These are phyloP conservation scores for Melastoma candidum DNA, from an alignment of 441 rosid species.

Conservation along the genomic window DNA sequence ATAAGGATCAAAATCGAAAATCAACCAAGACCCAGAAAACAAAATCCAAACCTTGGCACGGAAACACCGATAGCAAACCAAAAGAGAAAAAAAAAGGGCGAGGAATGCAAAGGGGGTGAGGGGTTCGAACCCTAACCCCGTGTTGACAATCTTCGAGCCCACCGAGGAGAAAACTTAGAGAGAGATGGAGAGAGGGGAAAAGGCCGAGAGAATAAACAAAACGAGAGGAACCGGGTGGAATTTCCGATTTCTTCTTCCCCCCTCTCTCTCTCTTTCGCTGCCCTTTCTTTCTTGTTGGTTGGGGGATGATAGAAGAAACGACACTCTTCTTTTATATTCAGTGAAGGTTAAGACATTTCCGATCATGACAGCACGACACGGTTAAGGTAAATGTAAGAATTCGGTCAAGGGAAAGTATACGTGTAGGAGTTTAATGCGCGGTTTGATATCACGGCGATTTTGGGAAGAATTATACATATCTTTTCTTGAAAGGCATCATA, in stretches of 20 bases:
- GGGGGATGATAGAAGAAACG: too few relatives aligned
- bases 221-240: not conserved
- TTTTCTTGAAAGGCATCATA: too few relatives aligned
- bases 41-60: not conserved
- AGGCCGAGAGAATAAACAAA: constrained; percentile 3
- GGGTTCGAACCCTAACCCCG: constrained; percentile 23
- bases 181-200: constrained; percentile 1
- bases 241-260: not conserved
- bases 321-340: too few relatives aligned
- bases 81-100: not conserved
- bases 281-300: too few relatives aligned
- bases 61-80: not conserved
- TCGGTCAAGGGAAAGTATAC: too few relatives aligned
- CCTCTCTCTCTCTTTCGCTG: not conserved
- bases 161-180: not conserved
- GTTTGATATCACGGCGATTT: too few relatives aligned
- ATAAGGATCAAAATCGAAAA: not conserved
- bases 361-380: too few relatives aligned
- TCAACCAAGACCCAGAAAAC: constrained; percentile 5
- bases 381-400: too few relatives aligned
- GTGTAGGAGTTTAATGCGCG: too few relatives aligned
- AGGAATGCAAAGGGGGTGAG: constrained; percentile 2
- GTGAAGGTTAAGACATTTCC: too few relatives aligned
- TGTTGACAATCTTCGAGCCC: constrained; percentile 5
- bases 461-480: too few relatives aligned